Conservation (phyloP, 2,329 filamentous ascomycete species). For the Arthroderma sp. region DNA sequence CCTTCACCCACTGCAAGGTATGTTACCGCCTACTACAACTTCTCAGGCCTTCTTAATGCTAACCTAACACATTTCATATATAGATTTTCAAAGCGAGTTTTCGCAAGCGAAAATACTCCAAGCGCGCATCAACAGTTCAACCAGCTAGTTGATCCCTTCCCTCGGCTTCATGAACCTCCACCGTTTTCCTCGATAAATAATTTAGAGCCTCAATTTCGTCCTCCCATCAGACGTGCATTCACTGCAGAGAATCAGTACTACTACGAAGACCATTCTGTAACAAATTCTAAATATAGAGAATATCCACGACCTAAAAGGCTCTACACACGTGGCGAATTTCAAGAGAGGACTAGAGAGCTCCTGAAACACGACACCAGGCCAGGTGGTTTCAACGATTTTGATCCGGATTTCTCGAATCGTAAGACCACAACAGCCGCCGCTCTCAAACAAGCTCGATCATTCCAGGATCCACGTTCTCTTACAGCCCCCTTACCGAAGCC, state of each 20-base stretch:
- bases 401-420: background rate
- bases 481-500: background rate
- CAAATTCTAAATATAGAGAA: background rate
- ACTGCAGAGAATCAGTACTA: background rate
- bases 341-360: background rate
- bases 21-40: background rate
- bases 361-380: background rate
- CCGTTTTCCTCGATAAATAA: background rate
- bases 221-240: background rate
- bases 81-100: background rate
- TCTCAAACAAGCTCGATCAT: slow-evolving; percentile 1
- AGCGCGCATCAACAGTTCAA: background rate
- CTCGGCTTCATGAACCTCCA: background rate
- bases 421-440: background rate
- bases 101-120: background rate
- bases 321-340: background rate
- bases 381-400: background rate
- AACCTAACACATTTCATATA: background rate
- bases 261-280: background rate
- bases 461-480: background rate
- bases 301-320: background rate
- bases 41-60: background rate
- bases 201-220: background rate
- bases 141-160: background rate
- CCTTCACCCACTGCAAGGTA: background rate